Conservation (phyloP, 495 filamentous ascomycete species). For the Coniosporium apollinis region DNA sequence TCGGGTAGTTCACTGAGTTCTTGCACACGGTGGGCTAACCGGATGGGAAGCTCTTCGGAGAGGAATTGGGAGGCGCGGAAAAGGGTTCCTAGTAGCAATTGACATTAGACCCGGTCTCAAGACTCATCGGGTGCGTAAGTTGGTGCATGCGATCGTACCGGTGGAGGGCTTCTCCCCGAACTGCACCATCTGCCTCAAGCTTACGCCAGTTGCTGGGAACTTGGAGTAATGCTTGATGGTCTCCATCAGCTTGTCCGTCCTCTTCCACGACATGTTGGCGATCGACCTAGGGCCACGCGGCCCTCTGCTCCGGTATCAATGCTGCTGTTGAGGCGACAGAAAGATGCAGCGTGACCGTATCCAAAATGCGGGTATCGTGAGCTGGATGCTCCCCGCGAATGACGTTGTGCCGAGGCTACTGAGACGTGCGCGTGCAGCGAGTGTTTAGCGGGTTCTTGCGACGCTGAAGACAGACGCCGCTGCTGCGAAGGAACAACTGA, state of each 20-base stretch:
- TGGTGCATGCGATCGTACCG: conserved; percentile 34
- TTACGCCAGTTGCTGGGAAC: conserved; percentile 94
- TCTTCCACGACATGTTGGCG: conserved; percentile 49
- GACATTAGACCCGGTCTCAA: too few relatives aligned
- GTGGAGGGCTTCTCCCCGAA: conserved; percentile 84
- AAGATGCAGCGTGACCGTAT: too few relatives aligned
- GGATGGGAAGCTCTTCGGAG: conserved; percentile 93
- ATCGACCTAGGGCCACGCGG: conserved; percentile 11
- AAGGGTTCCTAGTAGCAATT: conserved; percentile 50
- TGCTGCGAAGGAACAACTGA: too few relatives aligned
- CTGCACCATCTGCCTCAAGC: conserved; percentile 95
- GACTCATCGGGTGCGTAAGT: not conserved
- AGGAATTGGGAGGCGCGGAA: conserved; percentile 97
- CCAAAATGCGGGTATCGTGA: too few relatives aligned
- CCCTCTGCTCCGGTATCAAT: too few relatives aligned
- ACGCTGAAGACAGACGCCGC: too few relatives aligned
- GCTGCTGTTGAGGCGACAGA: too few relatives aligned
- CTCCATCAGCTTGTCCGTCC: conserved; percentile 78
- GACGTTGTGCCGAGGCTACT: too few relatives aligned
- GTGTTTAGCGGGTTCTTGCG: too few relatives aligned
- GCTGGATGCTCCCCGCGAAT: too few relatives aligned
- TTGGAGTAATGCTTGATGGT: conserved; percentile 97
- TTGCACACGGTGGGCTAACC: conserved; percentile 86
- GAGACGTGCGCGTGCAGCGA: too few relatives aligned
- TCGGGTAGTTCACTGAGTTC: conserved; percentile 87